Conservation (phyloP, 2,329 filamentous ascomycete genomes). For the Colletotrichum plurivorum region DNA sequence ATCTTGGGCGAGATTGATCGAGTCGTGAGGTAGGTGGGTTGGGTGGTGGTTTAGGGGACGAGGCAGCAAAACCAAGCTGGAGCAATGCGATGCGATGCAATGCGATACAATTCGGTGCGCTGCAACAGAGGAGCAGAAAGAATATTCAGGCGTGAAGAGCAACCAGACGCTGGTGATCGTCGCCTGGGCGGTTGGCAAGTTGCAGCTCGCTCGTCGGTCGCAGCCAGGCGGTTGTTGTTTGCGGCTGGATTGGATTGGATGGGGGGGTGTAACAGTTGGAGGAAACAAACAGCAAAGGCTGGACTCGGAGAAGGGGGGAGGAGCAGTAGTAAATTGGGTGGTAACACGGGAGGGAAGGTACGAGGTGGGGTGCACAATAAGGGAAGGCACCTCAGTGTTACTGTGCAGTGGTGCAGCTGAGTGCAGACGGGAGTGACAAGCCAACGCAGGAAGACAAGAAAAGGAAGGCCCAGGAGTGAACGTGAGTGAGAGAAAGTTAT, state of each 20-base stretch:
- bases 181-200: background rate
- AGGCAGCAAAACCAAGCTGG: background rate
- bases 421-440: background rate
- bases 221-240: conserved; percentile 26
- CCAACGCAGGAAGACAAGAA: background rate
- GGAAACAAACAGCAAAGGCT: conserved; percentile 26
- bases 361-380: conserved; percentile 9
- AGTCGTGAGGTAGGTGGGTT: background rate
- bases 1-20: conserved; percentile 22
- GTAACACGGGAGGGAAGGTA: conserved; percentile 15
- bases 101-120: background rate
- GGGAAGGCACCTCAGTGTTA: background rate
- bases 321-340: conserved; percentile 17
- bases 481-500: background rate
- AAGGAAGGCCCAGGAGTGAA: background rate
- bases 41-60: background rate
- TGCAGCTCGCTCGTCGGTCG: conserved; percentile 19
- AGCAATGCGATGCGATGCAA: conserved; percentile 12
- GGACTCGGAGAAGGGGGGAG: conserved; percentile 4
- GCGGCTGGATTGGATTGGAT: conserved; percentile 6
- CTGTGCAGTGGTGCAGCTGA: conserved; percentile 4
- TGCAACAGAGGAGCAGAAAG: background rate
- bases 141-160: conserved; percentile 16
- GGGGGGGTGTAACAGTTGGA: conserved; percentile 12
- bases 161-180: conserved; percentile 7